Percentiles rank a stretch among this genome's conserved stretches.
Conservation (phyloP, 345 rosid species). For the Moricandia moricandioides region DNA sequence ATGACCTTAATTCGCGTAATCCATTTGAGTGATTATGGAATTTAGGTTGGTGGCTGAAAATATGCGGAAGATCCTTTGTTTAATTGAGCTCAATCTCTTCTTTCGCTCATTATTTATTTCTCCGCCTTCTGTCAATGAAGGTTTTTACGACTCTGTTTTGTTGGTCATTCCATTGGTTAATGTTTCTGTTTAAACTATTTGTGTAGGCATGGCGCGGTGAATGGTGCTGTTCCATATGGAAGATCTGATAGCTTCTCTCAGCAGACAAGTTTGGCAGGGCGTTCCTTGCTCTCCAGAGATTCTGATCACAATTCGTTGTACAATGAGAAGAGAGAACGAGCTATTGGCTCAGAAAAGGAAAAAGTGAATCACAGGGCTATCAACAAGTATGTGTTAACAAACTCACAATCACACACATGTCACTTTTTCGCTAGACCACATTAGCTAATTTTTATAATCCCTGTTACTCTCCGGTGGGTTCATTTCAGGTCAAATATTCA, state of each 20-base stretch:
- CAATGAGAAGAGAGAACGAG: conserved; percentile 75
- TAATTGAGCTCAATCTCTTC: background rate
- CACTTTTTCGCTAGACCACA: background rate
- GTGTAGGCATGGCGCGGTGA: conserved; percentile 66
- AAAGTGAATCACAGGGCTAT: conserved; percentile 65
- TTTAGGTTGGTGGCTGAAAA: conserved; percentile 23
- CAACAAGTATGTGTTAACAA: conserved; percentile 61
- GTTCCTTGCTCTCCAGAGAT: conserved; percentile 62
- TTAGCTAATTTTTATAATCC: conserved; percentile 7
- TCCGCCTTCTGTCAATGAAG: conserved; percentile 1
- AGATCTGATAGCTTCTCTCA: conserved; percentile 65
- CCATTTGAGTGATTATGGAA: background rate
- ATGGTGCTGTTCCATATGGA: conserved; percentile 68
- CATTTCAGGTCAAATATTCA: conserved; percentile 61
- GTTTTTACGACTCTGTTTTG: conserved; percentile 1
- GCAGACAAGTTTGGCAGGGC: conserved; percentile 53
- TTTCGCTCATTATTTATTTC: conserved; percentile 15
- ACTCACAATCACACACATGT: conserved; percentile 16
- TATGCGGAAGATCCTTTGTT: conserved; percentile 21
- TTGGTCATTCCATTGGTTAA: conserved; percentile 16
- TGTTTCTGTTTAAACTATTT: conserved; percentile 30
- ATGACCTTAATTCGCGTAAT: background rate
- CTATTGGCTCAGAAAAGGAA: conserved; percentile 73
- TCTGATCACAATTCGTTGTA: conserved; percentile 54
- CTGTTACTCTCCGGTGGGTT: conserved; percentile 11